A percentile compares a stretch with the other conserved stretches of the same genome.
These are phyloP conservation scores for Monotropa hypopitys DNA, from an alignment of 179 eudicot species.

Conservation along the genomic window DNA sequence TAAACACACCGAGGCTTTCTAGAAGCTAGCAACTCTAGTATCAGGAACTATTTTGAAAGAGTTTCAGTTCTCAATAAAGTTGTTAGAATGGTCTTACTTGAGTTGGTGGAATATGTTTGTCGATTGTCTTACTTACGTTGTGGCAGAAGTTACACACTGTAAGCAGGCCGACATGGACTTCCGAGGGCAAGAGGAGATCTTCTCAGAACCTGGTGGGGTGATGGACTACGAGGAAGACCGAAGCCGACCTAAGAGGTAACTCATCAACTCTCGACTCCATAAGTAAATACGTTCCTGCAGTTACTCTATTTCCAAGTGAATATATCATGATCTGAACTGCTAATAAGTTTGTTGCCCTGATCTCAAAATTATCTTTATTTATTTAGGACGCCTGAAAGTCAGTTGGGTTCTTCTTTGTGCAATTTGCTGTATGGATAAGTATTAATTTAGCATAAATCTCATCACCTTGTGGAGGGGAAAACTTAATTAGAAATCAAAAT, in stretches of 20 bases:
- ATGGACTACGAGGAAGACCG: conserved; percentile 93
- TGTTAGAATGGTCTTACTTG: conserved; percentile 7
- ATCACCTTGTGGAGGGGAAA: not conserved
- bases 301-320: not conserved
- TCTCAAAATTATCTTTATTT: not conserved
- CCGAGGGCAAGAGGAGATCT: conserved; percentile 86
- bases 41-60: not conserved
- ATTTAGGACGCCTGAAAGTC: not conserved
- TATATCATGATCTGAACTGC: not conserved
- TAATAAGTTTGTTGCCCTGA: not conserved
- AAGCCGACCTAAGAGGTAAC: conserved; percentile 81
- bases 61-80: not conserved
- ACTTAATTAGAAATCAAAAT: not conserved
- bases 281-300: not conserved
- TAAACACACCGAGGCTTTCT: not conserved
- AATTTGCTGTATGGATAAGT: not conserved
- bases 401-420: not conserved
- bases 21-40: not conserved
- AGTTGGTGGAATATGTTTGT: conserved; percentile 50
- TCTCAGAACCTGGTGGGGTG: conserved; percentile 81
- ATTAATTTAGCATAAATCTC: not conserved
- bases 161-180: conserved; percentile 85
- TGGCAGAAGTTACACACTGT: conserved; percentile 94
- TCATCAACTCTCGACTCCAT: not conserved
- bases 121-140: conserved; percentile 95